Base-by-base conservation (phyloP, 352 stramenopile genomes). In the Phytophthora vignae region DNA sequence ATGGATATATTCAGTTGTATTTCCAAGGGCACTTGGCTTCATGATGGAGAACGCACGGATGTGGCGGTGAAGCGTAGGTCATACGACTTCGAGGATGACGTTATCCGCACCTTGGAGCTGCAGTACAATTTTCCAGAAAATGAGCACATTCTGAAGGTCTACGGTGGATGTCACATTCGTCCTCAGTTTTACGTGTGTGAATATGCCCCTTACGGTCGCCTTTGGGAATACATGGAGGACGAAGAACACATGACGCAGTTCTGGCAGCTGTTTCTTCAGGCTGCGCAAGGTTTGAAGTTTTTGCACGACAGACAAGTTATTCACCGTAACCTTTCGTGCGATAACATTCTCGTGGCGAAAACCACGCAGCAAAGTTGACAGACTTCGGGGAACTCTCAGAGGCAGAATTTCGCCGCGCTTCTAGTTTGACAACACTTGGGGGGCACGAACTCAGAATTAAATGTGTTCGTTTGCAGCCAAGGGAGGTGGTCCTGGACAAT, bases 321-420 rank as follows among this genome's bases (percentile, higher is more conserved):
- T 11, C 79, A 87, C 48, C 77, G 77, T 1, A 68, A 60, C 0
- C 55, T 89, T 6, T 69, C 66, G 3, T 81, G 69, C 33, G 77
- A 53, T 55, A 87, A 89, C 58, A 64, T 87, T 10, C 54, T 89
- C 2, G 72, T 89, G 75, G 77, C 40, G 71, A 78, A 14, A 68
- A 64, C 1, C 29, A 54, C 5, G 27, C 56, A 3, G 60, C 52
- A 3, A 74, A 74, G 46, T 25, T 74, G 6, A 31, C 46, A 1
- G 59, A 65, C 22, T 66, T 19, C 12, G 12, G 36, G 12, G 10
- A 44, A 15, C 10, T 3, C 12, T 17, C 12, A 44, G 36, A 44
- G 36, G 36, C 4, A 44, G 36, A 44, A 4, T 2, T 4, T 6
- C 2, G 3, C 2, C 1, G 2, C 27, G 33, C 7, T 40, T 40